phyloP scores from a whole-genome alignment of 1,284 basidiomycete species.

The Phlebopus sp. region DNA sequence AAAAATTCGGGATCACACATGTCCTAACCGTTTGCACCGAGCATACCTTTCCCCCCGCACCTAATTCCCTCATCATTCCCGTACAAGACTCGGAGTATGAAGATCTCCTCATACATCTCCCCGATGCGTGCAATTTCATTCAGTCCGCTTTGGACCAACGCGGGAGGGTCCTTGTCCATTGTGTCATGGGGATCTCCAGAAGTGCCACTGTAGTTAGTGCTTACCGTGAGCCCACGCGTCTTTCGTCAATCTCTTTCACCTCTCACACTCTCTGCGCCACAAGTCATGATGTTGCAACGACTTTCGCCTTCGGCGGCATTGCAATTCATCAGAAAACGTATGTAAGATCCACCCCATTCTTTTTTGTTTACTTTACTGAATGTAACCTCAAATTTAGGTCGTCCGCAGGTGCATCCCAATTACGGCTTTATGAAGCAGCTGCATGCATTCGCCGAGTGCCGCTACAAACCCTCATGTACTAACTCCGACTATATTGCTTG shows the following conservation, averaged over 20 bases:
- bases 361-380: constrained; percentile 6
- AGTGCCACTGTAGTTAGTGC: constrained; percentile 67
- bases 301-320: constrained; percentile 45
- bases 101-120: constrained; percentile 56
- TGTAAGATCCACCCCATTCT: constrained; percentile 3
- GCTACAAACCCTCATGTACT: constrained; percentile 40
- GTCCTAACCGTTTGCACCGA: constrained; percentile 60
- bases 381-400: constrained; percentile 34
- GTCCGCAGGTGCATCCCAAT: constrained; percentile 57
- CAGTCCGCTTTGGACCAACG: constrained; percentile 44
- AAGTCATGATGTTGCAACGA: constrained; percentile 54
- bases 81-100: constrained; percentile 61
- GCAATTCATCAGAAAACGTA: constrained; percentile 48
- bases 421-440: constrained; percentile 64
- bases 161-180: constrained; percentile 69
- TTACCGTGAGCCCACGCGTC: constrained; percentile 45
- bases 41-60: constrained; percentile 39
- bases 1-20: constrained; percentile 51
- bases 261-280: not conserved
- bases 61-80: constrained; percentile 45
- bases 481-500: constrained; percentile 50
- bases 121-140: constrained; percentile 53
- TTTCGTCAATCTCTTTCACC: not conserved
- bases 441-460: constrained; percentile 50
- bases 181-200: constrained; percentile 71